These are phyloP conservation scores for Dichotomopilus funicola DNA, from an alignment of 2,329 filamentous ascomycete species.

Conservation along the genomic window DNA sequence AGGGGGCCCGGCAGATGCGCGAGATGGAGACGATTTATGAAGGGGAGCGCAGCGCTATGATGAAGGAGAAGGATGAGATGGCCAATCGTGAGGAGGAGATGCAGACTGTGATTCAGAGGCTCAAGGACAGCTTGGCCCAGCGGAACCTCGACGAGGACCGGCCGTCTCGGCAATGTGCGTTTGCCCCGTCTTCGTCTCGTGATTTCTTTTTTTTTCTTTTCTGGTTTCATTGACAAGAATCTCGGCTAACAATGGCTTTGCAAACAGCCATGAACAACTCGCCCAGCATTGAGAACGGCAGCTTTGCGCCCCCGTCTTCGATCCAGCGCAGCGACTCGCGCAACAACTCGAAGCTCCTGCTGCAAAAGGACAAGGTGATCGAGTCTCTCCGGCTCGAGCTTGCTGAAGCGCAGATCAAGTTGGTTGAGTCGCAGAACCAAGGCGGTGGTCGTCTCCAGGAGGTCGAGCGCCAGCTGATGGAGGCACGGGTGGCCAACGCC, in stretches of 20 bases:
- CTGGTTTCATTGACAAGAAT: neutral
- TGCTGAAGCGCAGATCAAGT: conserved; percentile 89
- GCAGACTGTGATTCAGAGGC: conserved; percentile 78
- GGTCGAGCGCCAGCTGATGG: conserved; percentile 83
- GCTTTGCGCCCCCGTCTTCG: conserved; percentile 81
- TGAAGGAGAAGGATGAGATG: conserved; percentile 89
- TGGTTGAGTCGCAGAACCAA: conserved; percentile 89
- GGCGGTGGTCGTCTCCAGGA: conserved; percentile 82
- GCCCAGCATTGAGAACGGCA: conserved; percentile 64
- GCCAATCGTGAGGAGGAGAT: conserved; percentile 80
- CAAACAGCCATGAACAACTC: conserved; percentile 46
- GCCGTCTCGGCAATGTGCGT: conserved; percentile 53
- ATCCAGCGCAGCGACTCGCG: conserved; percentile 81
- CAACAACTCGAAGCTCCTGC: conserved; percentile 80
- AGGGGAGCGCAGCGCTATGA: conserved; percentile 76
- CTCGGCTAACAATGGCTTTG: conserved; percentile 9
- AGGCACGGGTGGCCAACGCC: conserved; percentile 92
- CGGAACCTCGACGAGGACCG: conserved; percentile 57
- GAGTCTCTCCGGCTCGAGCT: conserved; percentile 87
- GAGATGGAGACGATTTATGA: conserved; percentile 94
- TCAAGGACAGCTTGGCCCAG: conserved; percentile 84
- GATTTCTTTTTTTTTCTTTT: neutral
- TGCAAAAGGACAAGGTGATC: conserved; percentile 95
- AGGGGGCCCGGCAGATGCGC: conserved; percentile 73
- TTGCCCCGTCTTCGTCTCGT: neutral